Evolutionary conservation across 345 rosid genomes (phyloP).

Genomic region (Crucihimalaya himalaica): DNA sequence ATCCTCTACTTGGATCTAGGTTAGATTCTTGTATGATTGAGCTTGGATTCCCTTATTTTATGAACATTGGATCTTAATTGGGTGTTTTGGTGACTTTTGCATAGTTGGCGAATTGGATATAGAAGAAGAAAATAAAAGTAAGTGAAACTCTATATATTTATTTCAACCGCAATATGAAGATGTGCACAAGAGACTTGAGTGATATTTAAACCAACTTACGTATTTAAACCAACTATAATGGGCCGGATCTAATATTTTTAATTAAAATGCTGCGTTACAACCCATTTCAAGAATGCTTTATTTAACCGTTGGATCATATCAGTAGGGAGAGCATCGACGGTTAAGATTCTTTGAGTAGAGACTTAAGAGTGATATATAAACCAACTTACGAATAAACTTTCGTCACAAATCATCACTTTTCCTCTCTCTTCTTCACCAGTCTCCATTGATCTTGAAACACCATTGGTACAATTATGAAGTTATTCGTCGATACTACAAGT

Average conservation of each 20-base stretch:
- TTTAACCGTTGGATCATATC: background rate
- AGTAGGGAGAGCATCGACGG: background rate
- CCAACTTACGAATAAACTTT: too few relatives aligned
- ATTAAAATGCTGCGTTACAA: background rate
- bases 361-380: background rate
- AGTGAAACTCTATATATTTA: background rate
- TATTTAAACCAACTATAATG: too few relatives aligned
- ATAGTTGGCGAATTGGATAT: background rate
- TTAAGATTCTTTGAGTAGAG: background rate
- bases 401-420: too few relatives aligned
- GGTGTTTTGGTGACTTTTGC: background rate
- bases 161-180: background rate
- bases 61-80: too few relatives aligned
- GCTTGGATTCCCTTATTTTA: too few relatives aligned
- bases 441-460: background rate
- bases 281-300: background rate
- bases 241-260: too few relatives aligned
- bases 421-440: too few relatives aligned
- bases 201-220: too few relatives aligned
- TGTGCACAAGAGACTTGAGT: too few relatives aligned
- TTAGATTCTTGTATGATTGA: too few relatives aligned
- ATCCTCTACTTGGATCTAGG: too few relatives aligned
- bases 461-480: background rate
- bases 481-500: conserved; percentile 47
- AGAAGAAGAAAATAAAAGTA: background rate